Evolutionary conservation across 192 early-diverging fungal genomes (phyloP), one percentile per base, ranked within the genome.

Genomic region (Backusella westeae): DNA sequence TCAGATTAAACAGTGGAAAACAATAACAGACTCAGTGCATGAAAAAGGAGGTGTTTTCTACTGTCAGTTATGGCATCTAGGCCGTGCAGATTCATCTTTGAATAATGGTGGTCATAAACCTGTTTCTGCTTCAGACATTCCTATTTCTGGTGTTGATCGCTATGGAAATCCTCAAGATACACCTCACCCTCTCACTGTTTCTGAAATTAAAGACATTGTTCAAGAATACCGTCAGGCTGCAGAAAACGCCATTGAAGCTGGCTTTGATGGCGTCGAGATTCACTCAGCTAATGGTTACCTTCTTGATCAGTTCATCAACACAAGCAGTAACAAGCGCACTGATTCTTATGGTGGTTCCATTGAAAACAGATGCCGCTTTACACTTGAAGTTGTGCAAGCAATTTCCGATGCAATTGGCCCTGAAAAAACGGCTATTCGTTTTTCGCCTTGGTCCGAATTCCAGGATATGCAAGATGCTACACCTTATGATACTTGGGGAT

Each of bases 211-310:
- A 23, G 9, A 44, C n/a, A 34, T 80, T 1, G n/a, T 70, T 12
- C 34, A 67, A 9, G 74, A 71, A 0, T 80, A 36, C 32, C n/a
- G 34, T 7, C 34, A 75, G 9, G 91, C 93, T 34, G 93, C 96
- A 1, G 72, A 76, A 39, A 89, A 92, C 44, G 93, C 97, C 0
- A 81, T 88, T 32, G 83, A 87, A 63, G 96, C 96, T 10, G 95
- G 94, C 3, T 94, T 96, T 79, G 94, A 98, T 71, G 91, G 90
- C 34, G 81, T 97, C 17, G 97, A 98, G 80, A 83, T 98, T n/a
- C 96, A 97, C 67, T 89, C 82, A 59, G 95, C 97, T 0, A 93
- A 98, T 78, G 97, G 97, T 10, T 98, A 96, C 80, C 82, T 98
- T 56, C 75, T 93, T 66, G 84, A 93, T 79, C 85, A 91, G 81